Base-by-base conservation (phyloP, 177 flowering plant species). In the Telopea speciosissima region DNA sequence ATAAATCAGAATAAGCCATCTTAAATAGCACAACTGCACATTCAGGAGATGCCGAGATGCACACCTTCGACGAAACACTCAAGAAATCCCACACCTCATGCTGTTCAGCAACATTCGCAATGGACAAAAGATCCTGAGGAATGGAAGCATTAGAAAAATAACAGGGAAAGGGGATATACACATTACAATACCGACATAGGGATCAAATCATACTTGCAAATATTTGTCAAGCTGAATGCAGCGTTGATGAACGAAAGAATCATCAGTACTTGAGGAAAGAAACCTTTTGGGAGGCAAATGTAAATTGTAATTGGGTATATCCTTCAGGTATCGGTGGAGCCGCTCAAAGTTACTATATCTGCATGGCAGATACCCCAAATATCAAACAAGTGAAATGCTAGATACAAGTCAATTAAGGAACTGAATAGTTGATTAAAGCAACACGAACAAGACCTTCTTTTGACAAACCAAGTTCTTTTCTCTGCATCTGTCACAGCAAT, bases 61-160 rank as follows among this genome's bases (percentile, higher is more conserved):
- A 70, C 23, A 96, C 99, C 97, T 93, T 89, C 58, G 99, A 96
- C 62, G 97, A 85, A 77, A 60, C 82, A 79, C 97, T 90, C 59
- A 96, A 75, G 78, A 96, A 96, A 79, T 96, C 99, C 98, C 97
- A 96, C 68, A 96, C 97, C 88, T 96, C 99, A 84, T 96, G 99
- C 75, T 93, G 99, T 74, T 96, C 99, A 60, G 97, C 98, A 77
- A 93, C 96, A 89, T 96, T 96, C 68, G 98, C 92, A 73, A 96
- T 92, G 71, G 97, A 90, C 74, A 96, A 78, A 25, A 96, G 91
- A 81, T 96, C 98, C 99, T 96, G 83, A 22, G 23, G 70, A 74
- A 66, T 75, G 31, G 45, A 23, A 62, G n/a, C 54, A 74, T 36
- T 24, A 66, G 64, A 75, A 64, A 79, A 73, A 42, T 10, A 21